Base-by-base conservation (phyloP, 2,329 filamentous ascomycete species). In the Cladosporium austrohemisphaericum region DNA sequence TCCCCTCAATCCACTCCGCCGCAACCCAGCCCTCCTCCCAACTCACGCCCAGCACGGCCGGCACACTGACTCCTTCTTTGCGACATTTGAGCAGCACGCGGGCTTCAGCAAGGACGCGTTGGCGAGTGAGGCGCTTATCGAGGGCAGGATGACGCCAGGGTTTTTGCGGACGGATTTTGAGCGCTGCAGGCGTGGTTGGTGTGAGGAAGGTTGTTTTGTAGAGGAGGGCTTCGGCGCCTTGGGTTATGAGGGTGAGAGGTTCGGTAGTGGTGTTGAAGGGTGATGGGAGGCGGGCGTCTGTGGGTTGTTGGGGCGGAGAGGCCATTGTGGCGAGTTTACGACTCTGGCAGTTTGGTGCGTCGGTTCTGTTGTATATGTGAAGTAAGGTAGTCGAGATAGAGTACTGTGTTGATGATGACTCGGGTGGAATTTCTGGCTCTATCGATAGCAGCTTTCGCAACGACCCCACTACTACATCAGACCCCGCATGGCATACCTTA, bases 181-280 rank as follows among this genome's bases (percentile, higher is more conserved):
- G 81, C 1, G 92, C 88, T 65, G 84, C 86, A 11, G 85, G 80
- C 8, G 80, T 75, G 50, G 75, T 67, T 31, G 86, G 79, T 1
- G 78, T 67, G 48, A 96, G 83, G 71, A 88, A 94, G 49, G 81
- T 84, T 14, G 88, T 92, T 68, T 83, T 85, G 80, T 94, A 97
- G 65, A 98, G 81, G 57, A 92, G 88, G 52, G 88, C 91, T 80
- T 98, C 93, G 65, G 93, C 93, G 71, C 93, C 93, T 77, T 97
- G 93, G 50, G 88, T 85, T 60, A 97, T 81, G 63, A 95, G 86
- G 41, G 66, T 69, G 55, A 88, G 82, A 41, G 79, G 69, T 18
- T 55, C 52, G 31, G 80, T 74, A 54, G 78, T 73, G 65, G 79
- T 78, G 72, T 81, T 75, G 68, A 90, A 85, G 58, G 85, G 78